Conservation (phyloP, 805 yeast species). For the Saccharomycopsis schoenii region DNA sequence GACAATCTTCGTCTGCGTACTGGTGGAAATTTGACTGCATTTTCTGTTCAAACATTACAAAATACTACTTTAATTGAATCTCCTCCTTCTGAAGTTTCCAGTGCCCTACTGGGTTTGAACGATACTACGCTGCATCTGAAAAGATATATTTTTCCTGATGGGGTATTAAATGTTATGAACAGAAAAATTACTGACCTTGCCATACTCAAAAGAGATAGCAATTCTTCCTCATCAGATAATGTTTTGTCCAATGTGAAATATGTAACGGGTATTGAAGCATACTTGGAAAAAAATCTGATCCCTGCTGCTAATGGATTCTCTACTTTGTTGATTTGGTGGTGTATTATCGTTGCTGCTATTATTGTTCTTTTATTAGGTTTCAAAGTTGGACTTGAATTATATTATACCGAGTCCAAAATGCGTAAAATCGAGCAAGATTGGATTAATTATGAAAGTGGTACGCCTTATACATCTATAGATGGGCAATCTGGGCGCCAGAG, state of each 20-base stretch:
- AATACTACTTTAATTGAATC: conserved; percentile 17
- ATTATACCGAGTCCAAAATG: conserved; percentile 15
- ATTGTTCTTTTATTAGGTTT: conserved; percentile 20
- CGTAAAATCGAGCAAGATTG: conserved; percentile 1
- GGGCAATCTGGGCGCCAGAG: neutral
- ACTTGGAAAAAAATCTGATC: conserved; percentile 22
- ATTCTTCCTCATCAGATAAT: conserved; percentile 3
- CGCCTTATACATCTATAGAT: neutral
- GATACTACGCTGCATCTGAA: neutral
- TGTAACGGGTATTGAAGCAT: conserved; percentile 25
- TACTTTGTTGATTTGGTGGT: conserved; percentile 26
- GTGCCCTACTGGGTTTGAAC: neutral
- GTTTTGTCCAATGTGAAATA: conserved; percentile 17
- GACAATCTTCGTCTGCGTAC: conserved; percentile 23
- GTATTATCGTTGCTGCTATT: conserved; percentile 22
- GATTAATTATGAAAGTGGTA: conserved; percentile 12
- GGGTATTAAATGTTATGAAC: neutral
- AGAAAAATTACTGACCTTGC: neutral
- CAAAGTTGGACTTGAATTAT: conserved; percentile 21
- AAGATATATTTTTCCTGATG: conserved; percentile 2
- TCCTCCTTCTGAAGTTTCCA: neutral
- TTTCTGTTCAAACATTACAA: conserved; percentile 16
- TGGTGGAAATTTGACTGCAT: conserved; percentile 24
- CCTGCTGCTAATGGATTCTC: conserved; percentile 26
- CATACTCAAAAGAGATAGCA: neutral